Evolutionary conservation across 371 early-diverging fungal species (phyloP).

Genomic region (Mucor racemosus): DNA sequence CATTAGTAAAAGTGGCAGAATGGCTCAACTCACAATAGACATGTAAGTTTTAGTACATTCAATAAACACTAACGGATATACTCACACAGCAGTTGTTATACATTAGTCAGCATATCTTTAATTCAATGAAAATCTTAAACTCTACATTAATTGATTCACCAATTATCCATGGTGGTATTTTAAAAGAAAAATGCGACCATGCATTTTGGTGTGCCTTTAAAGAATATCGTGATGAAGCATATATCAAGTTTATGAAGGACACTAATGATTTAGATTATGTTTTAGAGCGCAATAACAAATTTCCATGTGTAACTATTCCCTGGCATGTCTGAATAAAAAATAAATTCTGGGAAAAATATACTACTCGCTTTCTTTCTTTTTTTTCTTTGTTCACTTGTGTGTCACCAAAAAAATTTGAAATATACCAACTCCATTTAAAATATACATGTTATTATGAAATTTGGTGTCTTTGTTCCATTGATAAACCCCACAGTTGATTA

Average conservation of each 20-base stretch:
- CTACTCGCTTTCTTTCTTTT: no score
- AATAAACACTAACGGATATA: neutral
- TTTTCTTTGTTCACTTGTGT: no score
- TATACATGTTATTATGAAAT: no score
- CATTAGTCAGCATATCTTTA: constrained; percentile 32
- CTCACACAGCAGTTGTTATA: neutral
- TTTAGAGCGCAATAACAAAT: constrained; percentile 14
- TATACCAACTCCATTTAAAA: no score
- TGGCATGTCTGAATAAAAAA: neutral
- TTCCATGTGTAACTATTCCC: constrained; percentile 15
- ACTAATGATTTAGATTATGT: constrained; percentile 21
- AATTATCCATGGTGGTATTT: constrained; percentile 27
- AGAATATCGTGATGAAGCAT: constrained; percentile 24
- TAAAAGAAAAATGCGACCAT: constrained; percentile 39
- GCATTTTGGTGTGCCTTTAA: constrained; percentile 37
- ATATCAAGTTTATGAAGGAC: constrained; percentile 21
- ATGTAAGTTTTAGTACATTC: constrained; percentile 23
- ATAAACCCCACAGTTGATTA: no score
- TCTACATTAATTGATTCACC: constrained; percentile 19
- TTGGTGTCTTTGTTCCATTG: no score
- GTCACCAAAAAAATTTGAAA: no score
- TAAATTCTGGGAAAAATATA: no score
- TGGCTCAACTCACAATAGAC: constrained; percentile 31
- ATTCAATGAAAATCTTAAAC: constrained; percentile 27
- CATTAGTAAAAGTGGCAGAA: constrained; percentile 33